phyloP scores from a whole-genome alignment of 192 early-diverging fungal genomes.

The Powellomyces hirtus region DNA sequence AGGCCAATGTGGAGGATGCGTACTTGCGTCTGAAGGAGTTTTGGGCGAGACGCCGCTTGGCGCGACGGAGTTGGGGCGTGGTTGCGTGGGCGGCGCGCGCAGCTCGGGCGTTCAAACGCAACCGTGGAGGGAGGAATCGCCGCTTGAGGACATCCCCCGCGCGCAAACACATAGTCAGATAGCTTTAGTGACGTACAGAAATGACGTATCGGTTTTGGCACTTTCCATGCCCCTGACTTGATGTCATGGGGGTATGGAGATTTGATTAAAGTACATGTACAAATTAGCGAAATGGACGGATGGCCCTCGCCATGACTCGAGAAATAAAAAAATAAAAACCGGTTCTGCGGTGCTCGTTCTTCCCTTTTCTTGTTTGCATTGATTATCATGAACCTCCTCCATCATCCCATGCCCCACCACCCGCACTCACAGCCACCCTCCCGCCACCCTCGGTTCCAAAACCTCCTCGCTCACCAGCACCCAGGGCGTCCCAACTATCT shows the following conservation, averaged over 20 bases:
- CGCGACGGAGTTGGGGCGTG: background rate
- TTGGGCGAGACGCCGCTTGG: background rate
- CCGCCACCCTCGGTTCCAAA: background rate
- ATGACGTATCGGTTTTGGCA: background rate
- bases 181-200: background rate
- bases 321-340: too few species aligned
- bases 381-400: too few species aligned
- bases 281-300: background rate
- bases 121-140: background rate
- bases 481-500: background rate
- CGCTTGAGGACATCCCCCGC: background rate
- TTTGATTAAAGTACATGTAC: background rate
- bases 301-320: background rate
- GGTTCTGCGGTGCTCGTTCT: too few species aligned
- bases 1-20: slow-evolving; percentile 9
- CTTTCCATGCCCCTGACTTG: background rate
- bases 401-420: background rate
- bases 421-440: background rate
- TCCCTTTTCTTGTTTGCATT: too few species aligned
- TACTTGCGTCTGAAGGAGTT: background rate
- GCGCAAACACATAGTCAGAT: background rate
- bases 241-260: background rate
- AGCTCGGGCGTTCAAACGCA: background rate
- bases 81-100: background rate
- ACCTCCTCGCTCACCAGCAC: background rate